Evolutionary conservation across 192 early-diverging fungal genomes (phyloP), one percentile per base, ranked within the genome.

Genomic region (Backusella psychrophila): DNA sequence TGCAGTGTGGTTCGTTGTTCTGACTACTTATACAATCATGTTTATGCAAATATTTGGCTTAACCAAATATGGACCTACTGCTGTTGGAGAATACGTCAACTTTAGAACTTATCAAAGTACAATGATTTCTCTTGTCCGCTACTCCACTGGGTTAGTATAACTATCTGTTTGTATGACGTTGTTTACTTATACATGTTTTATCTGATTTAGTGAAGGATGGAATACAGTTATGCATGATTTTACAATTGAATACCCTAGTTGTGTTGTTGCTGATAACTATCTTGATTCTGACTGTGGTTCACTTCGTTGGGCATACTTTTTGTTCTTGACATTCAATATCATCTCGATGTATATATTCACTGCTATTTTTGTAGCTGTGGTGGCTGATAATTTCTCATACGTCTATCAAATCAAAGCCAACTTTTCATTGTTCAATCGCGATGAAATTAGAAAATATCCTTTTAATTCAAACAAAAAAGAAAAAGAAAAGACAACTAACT

Each of bases 331-430:
- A 0, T 90, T 88, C 81, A 90, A 89, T 74, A 84, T 90, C 29
- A 83, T 90, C n/a, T 90, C 89, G 33, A 90, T 90, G 89, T 90
- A 90, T 63, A 90, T 90, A 49, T 89, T 90, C 46, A 86, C 83
- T 0, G 84, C 84, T 76, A 88, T 90, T 76, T 89, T 90, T 72
- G 84, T 90, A 23, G 89, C 84, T 15, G 87, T 90, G 29, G 89
- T 90, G 41, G 76, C 84, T 38, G 88, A 90, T 73, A 90, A 89
- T 69, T 90, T 90, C 63, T 86, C 88, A 6, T 90, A 90, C 67
- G 85, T 86, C 5, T 88, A 90, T 69, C 89, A 90, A 74, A 87
- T 90, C 38, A 83, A 86, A 3, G 86, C 87, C 5, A 81, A 85
- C 31, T 90, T 88, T 68, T 88, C 89, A 8, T 35, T 88, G 36